Base-by-base conservation (phyloP, 306 rosid genomes). In the Dalbergia cochinchinensis region DNA sequence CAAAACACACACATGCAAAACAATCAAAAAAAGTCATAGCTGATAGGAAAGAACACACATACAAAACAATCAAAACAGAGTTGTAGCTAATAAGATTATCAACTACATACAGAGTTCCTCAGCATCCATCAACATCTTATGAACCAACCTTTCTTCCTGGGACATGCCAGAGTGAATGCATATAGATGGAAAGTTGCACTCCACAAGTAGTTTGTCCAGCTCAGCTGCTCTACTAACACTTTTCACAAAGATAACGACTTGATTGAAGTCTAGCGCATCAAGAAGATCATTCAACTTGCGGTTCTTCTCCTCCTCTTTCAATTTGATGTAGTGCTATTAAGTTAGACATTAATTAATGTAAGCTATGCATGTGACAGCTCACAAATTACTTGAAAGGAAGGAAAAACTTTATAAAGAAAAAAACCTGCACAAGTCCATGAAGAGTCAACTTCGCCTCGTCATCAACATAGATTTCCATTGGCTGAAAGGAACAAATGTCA, bases 401-500 rank as follows among this genome's bases (percentile, higher is more conserved):
- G 11, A 69, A 37, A 71, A 15, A 16, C 19, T 9, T 39, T 37
- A 20, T 11, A 61, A 20, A 0, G 15, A 51, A 10, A 33, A 48
- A 65, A 6, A 93, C 99, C 98, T 95, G 99, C 65, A 95, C 99
- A 76, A 95, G 98, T 60, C 99, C 99, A 60, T 95, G 99, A 79
- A 96, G 89, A 41, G 99, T 96, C 92, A 96, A 75, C 87, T 96
- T 96, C 76, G 99, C 98, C 84, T 96, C 99, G 4, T 96, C 99
- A 4, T 96, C 99, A 39, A 96, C 99, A 90, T 96, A 96, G 73
- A 96, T 96, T 96, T 96, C 99, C 99, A 96, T 96, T 19, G 99
- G 99, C 99, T 96, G 99, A 90, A 96, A 96, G 89, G 93, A 93
- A 93, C 90, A 95, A 93, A 26, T 82, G 89, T 90, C 87, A 91